These are phyloP conservation scores for Coemansia sp. DNA, from an alignment of 192 early-diverging fungal genomes.

Conservation along the genomic window DNA sequence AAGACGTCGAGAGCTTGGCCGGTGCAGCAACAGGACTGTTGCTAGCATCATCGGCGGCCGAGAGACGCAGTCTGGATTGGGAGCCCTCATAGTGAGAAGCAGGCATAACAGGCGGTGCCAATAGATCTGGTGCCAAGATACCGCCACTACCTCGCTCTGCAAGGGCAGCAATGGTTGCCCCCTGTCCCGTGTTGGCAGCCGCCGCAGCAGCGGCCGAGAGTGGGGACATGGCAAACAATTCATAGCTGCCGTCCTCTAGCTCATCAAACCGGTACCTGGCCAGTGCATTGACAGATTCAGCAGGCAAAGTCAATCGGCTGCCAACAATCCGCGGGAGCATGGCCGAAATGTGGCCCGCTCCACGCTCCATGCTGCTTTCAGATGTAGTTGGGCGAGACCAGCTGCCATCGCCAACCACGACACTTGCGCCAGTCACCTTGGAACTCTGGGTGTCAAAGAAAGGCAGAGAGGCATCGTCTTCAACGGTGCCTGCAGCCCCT, in stretches of 20 bases:
- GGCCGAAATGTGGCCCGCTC: constrained; percentile 35
- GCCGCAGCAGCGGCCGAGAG: neutral
- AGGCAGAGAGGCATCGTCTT: neutral
- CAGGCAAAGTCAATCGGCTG: constrained; percentile 36
- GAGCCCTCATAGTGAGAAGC: constrained; percentile 2
- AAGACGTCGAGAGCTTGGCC: neutral
- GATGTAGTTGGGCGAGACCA: constrained; percentile 43
- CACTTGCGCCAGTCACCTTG: neutral
- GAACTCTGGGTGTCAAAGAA: neutral
- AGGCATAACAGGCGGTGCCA: constrained; percentile 16
- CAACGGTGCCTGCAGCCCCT: neutral
- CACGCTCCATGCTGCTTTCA: constrained; percentile 14
- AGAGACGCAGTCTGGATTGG: neutral
- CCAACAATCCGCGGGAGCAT: constrained; percentile 44
- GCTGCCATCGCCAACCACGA: neutral
- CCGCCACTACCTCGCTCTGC: neutral
- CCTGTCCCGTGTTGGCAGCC: neutral
- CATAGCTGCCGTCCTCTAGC: constrained; percentile 13
- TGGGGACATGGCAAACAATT: neutral
- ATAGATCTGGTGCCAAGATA: neutral
- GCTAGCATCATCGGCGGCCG: neutral
- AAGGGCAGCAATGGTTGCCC: constrained; percentile 3
- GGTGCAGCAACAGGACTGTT: neutral
- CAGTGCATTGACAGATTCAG: constrained; percentile 24
- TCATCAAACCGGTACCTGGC: constrained; percentile 45